Evolutionary conservation across 768 basidiomycete species (phyloP), one percentile per base, ranked within the genome.

Genomic region (Agrocybe pediades): DNA sequence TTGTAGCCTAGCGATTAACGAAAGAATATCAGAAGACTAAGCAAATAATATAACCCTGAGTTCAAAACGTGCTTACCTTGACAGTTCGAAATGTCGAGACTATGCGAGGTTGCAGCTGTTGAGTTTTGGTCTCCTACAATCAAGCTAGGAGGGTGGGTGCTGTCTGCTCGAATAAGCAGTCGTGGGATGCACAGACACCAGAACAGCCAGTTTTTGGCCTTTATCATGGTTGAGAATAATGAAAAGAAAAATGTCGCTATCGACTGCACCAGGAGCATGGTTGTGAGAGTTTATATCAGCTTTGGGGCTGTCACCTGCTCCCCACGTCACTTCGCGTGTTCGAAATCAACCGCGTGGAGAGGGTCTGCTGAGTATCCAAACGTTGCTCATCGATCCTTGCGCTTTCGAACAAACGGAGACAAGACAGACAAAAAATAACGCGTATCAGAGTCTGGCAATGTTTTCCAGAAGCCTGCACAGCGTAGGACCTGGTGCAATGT

Each of bases 1-100:
- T 70, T 69, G 59, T 89, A 90, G 15, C 88, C 88, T 84, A 50
- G 33, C 33, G 17, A 30, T 9, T 16, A 25, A 8, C 20, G 9
- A 13, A 53, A 46, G 6, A 23, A 33, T 13, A 20, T 42, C 13
- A 40, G 40, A n/a, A 19, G 48, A 44, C 47, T 46, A 53, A 49
- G 39, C 54, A 58, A 23, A 26, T 15, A 30, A 30, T 30, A 15
- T 30, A 36, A 36, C 33, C 33, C 11, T 5, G 43, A 56, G 15
- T 60, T 46, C 41, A 19, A 17, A 11, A 53, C 16, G 7, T 5
- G 26, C 46, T 25, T 45, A 66, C 61, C 53, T 23, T 62, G 49
- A 41, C 63, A 64, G 2, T 33, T 55, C 4, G 60, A 54, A 16
- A 61, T 53, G 41, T 65, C 61, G n/a, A 58, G 46, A 29, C 42